Conservation (phyloP, 2,329 filamentous ascomycete genomes). For the Lasiodiplodia sp. region DNA sequence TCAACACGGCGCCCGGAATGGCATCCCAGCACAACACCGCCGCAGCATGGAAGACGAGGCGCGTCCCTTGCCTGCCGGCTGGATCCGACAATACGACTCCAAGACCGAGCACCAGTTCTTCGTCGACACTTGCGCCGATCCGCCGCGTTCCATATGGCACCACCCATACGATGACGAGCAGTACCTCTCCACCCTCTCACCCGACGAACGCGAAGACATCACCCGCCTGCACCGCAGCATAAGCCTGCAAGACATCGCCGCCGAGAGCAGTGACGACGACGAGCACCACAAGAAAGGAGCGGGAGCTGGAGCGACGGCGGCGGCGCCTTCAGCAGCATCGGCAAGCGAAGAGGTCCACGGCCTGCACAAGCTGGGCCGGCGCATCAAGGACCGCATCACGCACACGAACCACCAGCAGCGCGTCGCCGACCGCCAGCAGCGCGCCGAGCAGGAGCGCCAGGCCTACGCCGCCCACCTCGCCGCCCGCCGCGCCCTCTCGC, state of each 20-base stretch:
- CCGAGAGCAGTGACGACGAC: conserved; percentile 56
- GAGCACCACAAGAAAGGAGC: conserved; percentile 33
- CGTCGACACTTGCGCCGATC: conserved; percentile 63
- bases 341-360: conserved; percentile 34
- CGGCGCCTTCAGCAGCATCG: conserved; percentile 32
- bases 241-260: conserved; percentile 48
- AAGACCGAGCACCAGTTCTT: conserved; percentile 67
- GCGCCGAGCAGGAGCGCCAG: conserved; percentile 59
- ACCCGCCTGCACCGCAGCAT: conserved; percentile 46
- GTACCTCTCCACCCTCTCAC: conserved; percentile 58
- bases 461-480: conserved; percentile 62
- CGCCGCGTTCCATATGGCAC: conserved; percentile 66
- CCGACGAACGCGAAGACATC: conserved; percentile 59
- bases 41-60: conserved; percentile 69
- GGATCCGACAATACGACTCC: conserved; percentile 65
- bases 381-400: conserved; percentile 67
- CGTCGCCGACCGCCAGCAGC: conserved; percentile 52
- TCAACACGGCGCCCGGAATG: conserved; percentile 53
- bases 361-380: conserved; percentile 59
- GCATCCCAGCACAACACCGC: conserved; percentile 60
- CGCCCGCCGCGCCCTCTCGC: conserved; percentile 59
- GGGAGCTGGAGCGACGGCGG: conserved; percentile 20
- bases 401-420: conserved; percentile 64
- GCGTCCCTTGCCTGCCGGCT: conserved; percentile 62
- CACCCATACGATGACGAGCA: conserved; percentile 68